These are phyloP conservation scores for Coemansia aciculifera DNA, from an alignment of 192 early-diverging fungal species.

Conservation along the genomic window DNA sequence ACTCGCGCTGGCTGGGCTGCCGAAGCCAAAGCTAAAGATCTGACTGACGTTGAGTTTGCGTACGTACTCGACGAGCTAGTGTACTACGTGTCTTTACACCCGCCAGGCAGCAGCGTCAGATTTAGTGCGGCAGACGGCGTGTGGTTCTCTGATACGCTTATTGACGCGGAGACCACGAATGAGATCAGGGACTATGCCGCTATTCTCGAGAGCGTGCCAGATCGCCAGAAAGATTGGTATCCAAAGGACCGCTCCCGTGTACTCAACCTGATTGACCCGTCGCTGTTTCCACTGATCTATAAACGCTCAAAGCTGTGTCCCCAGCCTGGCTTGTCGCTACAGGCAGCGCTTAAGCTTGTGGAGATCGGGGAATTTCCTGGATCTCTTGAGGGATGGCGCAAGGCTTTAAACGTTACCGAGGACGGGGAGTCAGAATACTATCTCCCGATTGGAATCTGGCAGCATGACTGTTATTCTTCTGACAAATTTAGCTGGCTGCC, in stretches of 20 bases:
- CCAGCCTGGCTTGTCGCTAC: too few species aligned
- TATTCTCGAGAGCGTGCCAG: neutral
- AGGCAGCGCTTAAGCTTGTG: too few species aligned
- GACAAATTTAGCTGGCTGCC: too few species aligned
- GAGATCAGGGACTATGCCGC: conserved; percentile 3
- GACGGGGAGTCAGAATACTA: neutral
- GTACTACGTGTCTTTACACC: conserved; percentile 11
- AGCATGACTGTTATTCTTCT: too few species aligned
- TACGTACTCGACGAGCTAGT: conserved; percentile 30
- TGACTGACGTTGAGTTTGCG: conserved; percentile 14
- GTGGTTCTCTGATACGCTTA: conserved; percentile 17
- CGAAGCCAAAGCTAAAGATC: neutral
- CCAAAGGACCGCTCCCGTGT: too few species aligned
- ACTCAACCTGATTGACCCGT: too few species aligned
- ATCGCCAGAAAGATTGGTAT: neutral
- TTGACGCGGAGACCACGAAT: conserved; percentile 4
- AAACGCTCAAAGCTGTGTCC: too few species aligned
- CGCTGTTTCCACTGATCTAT: too few species aligned
- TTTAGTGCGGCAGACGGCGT: too few species aligned
- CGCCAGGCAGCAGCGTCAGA: neutral
- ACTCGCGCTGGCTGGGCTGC: too few species aligned
- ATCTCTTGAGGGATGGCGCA: too few species aligned
- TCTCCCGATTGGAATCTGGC: neutral
- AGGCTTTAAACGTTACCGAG: neutral
- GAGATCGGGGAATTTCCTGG: too few species aligned